Evolutionary conservation across 306 rosid species (phyloP).

Genomic region (Cucumis melo): DNA sequence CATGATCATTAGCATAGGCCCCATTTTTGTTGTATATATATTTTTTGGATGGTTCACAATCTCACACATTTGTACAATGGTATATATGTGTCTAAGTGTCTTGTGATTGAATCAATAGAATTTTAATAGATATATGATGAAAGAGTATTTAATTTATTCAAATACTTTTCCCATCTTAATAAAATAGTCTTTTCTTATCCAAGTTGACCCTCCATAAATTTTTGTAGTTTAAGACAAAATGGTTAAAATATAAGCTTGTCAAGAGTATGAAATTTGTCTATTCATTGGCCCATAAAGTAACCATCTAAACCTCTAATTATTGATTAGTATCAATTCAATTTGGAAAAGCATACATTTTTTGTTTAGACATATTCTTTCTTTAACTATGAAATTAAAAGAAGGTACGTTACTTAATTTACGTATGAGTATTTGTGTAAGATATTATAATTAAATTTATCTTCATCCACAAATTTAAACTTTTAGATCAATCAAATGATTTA

Average conservation of each 20-base stretch:
- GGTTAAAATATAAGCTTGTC: not conserved
- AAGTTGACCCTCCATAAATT: not conserved
- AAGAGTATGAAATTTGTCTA: not conserved
- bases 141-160: not conserved
- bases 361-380: not conserved
- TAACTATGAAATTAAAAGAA: too few relatives aligned
- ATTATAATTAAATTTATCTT: too few relatives aligned
- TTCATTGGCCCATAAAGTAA: not conserved
- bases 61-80: not conserved
- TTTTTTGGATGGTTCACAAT: not conserved
- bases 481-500: too few relatives aligned
- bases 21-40: not conserved
- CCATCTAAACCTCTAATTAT: not conserved
- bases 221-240: not conserved
- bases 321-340: not conserved
- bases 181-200: not conserved
- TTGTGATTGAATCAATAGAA: not conserved
- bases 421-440: too few relatives aligned
- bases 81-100: not conserved
- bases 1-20: slow-evolving; percentile 2
- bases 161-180: not conserved
- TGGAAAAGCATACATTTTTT: not conserved
- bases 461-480: too few relatives aligned
- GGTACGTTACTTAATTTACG: too few relatives aligned
- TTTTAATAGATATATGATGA: not conserved